Conservation (phyloP, 2,329 filamentous ascomycete species). For the Scedosporium boydii region DNA sequence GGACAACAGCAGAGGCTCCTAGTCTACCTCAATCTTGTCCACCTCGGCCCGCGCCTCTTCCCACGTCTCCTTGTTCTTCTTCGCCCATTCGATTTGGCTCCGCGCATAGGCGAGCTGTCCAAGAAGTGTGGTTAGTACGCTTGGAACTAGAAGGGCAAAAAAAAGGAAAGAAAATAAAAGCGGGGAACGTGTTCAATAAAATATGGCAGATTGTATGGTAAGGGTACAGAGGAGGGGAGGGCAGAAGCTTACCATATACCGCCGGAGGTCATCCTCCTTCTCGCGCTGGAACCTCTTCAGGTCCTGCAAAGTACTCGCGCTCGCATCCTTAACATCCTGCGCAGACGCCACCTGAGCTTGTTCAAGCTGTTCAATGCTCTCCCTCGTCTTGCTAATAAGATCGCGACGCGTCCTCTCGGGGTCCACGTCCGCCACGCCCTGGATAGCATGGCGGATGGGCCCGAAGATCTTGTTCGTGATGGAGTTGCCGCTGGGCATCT, state of each 20-base stretch:
- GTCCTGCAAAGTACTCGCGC: slow-evolving; percentile 77
- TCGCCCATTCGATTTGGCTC: slow-evolving; percentile 90
- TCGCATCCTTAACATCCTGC: slow-evolving; percentile 89
- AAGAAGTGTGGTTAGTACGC: background rate
- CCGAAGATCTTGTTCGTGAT: slow-evolving; percentile 93
- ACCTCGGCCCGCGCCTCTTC: slow-evolving; percentile 83
- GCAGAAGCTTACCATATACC: slow-evolving; percentile 75
- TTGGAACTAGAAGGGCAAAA: background rate
- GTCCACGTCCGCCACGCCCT: slow-evolving; percentile 93
- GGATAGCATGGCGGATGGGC: slow-evolving; percentile 86
- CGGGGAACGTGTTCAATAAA: too few species aligned
- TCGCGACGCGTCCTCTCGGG: slow-evolving; percentile 87
- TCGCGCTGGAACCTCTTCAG: slow-evolving; percentile 87
- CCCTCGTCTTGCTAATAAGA: slow-evolving; percentile 89
- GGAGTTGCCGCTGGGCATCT: slow-evolving; percentile 76
- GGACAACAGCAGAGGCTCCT: background rate
- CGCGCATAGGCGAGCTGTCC: slow-evolving; percentile 78
- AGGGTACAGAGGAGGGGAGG: slow-evolving; percentile 3
- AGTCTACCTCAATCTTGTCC: slow-evolving; percentile 68
- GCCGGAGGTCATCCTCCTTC: slow-evolving; percentile 87
- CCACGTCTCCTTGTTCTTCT: slow-evolving; percentile 83
- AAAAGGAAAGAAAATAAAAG: background rate
- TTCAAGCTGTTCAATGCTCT: slow-evolving; percentile 77
- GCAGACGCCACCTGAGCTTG: slow-evolving; percentile 83
- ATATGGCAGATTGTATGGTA: too few species aligned